These are phyloP conservation scores for Cyclotella sp. DNA, from an alignment of 108 stramenopile species.

Conservation along the genomic window DNA sequence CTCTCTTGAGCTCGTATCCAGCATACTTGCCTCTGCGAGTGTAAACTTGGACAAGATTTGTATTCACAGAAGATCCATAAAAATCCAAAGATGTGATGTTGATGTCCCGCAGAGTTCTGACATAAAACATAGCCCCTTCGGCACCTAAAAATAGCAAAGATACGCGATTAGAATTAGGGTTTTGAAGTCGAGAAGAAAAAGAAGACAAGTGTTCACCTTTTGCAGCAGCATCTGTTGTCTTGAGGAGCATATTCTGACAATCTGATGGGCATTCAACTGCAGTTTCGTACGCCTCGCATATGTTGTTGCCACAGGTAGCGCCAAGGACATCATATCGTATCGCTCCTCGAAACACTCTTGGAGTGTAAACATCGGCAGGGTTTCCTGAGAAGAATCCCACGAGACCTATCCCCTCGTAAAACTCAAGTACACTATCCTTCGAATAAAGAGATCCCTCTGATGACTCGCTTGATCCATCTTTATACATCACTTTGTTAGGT, in stretches of 20 bases:
- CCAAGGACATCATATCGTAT: constrained; percentile 13
- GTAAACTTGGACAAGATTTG: constrained; percentile 18
- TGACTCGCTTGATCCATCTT: constrained; percentile 1
- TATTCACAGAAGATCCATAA: constrained; percentile 6
- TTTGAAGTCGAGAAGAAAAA: too few relatives aligned
- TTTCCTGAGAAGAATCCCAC: background rate
- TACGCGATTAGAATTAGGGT: too few relatives aligned
- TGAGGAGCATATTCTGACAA: background rate
- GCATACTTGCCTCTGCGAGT: constrained; percentile 19
- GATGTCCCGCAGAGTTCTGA: constrained; percentile 28
- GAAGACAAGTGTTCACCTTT: background rate
- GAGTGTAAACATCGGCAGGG: background rate
- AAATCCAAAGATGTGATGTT: constrained; percentile 34
- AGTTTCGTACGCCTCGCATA: constrained; percentile 4
- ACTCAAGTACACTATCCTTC: constrained; percentile 2
- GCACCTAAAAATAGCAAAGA: background rate
- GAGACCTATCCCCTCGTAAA: constrained; percentile 20
- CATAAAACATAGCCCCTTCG: constrained; percentile 24
- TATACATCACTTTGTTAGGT: constrained; percentile 11
- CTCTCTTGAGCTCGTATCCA: background rate
- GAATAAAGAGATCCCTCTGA: constrained; percentile 6
- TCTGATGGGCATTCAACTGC: constrained; percentile 10
- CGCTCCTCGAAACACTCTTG: constrained; percentile 17
- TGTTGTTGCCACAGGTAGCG: background rate
- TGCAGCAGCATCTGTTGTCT: constrained; percentile 9